Base-by-base conservation (phyloP, 306 rosid genomes). In the Corylus americana region DNA sequence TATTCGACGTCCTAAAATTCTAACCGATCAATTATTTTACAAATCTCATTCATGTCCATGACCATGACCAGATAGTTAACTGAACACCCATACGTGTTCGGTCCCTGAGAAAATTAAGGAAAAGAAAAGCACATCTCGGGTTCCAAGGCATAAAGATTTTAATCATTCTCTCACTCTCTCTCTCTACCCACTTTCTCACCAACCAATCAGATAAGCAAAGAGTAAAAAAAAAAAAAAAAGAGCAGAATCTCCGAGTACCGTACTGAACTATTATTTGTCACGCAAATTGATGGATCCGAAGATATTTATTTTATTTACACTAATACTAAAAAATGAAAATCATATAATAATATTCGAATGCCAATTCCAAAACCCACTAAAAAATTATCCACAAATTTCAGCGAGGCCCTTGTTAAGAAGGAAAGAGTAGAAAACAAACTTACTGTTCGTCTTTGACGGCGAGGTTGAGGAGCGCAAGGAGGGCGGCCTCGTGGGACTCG, bases 381-480 rank as follows among this genome's bases (percentile, higher is more conserved):
- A 74, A 29, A 14, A 74, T 66, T 53, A 64, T 76, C 61, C n/a
- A n/a, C 37, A 59, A 54, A 20, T n/a, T n/a, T 39, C 51, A 16
- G 50, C 3, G 7, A 70, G 42, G 39, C 67, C 3, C 55, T 53
- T 27, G 72, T 16, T 22, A 22, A 22, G 35, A 31, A 31, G 35
- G 35, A 6, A 77, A 55, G 42, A 44, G 12, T 11, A 50, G 8
- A 53, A 2, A 51, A 14, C 17, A 66, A 3, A 31, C 88, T 50
- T 89, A 95, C 98, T 88, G 90, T 77, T 95, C 98, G 73, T 95
- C 98, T 66, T 93, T 90, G 76, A 95, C 98, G 84, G 98, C 98
- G 73, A 95, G 98, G 79, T 95, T 95, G 75, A 95, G 97, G 80
- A 95, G 88, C 8, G 98, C 98, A 61, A 92, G 97, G 18, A 95